A percentile compares a stretch with the other conserved stretches of the same genome.
These are phyloP conservation scores for Stemphylium beticola DNA, from an alignment of 2,329 filamentous ascomycete genomes.

Conservation along the genomic window DNA sequence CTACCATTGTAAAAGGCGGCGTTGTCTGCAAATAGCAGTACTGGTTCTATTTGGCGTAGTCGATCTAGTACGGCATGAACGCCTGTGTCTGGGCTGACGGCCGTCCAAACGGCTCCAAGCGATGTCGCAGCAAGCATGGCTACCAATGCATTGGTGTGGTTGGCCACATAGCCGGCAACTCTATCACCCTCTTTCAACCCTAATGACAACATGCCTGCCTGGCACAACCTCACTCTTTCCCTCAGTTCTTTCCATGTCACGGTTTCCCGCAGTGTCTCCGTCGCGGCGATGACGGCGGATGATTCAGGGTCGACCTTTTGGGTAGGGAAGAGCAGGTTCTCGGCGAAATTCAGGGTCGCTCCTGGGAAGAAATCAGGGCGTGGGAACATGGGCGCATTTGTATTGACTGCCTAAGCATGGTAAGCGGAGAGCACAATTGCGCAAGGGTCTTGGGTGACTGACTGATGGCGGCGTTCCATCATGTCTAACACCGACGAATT, in stretches of 20 bases:
- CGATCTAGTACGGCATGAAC: slow-evolving; percentile 90
- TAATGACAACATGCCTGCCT: slow-evolving; percentile 70
- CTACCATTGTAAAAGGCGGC: slow-evolving; percentile 91
- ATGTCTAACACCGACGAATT: slow-evolving; percentile 77
- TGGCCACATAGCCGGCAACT: slow-evolving; percentile 79
- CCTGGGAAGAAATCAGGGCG: slow-evolving; percentile 84
- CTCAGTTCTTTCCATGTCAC: slow-evolving; percentile 82
- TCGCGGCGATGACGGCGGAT: slow-evolving; percentile 78
- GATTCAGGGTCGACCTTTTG: slow-evolving; percentile 63
- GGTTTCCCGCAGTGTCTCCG: slow-evolving; percentile 71
- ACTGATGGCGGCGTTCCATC: slow-evolving; percentile 69
- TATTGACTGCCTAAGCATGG: slow-evolving; percentile 68
- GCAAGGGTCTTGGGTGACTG: slow-evolving; percentile 22
- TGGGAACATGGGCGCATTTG: slow-evolving; percentile 77
- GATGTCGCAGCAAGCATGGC: slow-evolving; percentile 85
- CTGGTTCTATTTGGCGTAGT: slow-evolving; percentile 82
- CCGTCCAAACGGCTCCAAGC: slow-evolving; percentile 89
- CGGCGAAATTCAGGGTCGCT: slow-evolving; percentile 85
- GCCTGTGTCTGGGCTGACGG: slow-evolving; percentile 89
- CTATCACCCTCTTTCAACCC: slow-evolving; percentile 69
- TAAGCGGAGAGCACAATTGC: slow-evolving; percentile 16
- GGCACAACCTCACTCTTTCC: slow-evolving; percentile 75
- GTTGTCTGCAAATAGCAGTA: slow-evolving; percentile 84
- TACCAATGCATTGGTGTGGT: slow-evolving; percentile 85
- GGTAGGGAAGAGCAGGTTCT: slow-evolving; percentile 86